These are phyloP conservation scores for Auxenochlorella pyrenoidosa DNA, from an alignment of 139 green algal genomes.

Conservation along the genomic window DNA sequence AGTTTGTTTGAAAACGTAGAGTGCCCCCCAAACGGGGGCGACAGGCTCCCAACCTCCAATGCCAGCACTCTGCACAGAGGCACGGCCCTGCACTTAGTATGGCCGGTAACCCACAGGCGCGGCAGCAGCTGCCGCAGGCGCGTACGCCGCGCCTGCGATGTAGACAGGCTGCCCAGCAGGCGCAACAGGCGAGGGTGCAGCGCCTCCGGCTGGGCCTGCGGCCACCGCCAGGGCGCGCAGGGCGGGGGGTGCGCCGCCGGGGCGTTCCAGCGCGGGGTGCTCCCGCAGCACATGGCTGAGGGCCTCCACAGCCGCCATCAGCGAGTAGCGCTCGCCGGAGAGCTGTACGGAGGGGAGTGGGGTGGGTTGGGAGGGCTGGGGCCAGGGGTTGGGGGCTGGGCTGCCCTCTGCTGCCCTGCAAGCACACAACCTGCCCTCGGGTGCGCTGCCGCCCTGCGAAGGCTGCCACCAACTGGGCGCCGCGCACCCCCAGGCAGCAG, in stretches of 20 bases:
- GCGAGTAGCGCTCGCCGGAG: neutral
- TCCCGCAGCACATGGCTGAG: conserved; percentile 21
- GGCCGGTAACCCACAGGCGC: neutral
- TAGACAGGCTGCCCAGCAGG: neutral
- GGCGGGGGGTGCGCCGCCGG: neutral
- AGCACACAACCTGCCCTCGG: neutral
- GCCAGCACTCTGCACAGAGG: no score
- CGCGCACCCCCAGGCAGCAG: neutral
- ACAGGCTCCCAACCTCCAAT: no score
- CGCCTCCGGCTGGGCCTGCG: neutral
- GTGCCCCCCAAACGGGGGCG: no score
- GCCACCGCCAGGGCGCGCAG: neutral
- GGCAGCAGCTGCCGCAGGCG: neutral
- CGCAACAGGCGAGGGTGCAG: no score
- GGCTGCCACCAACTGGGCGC: no score
- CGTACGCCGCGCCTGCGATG: neutral
- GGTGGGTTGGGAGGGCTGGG: neutral
- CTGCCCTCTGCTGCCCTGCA: neutral
- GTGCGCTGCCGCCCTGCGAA: no score
- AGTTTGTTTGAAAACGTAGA: no score
- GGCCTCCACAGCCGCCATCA: neutral
- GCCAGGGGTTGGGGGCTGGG: neutral
- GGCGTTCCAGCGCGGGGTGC: conserved; percentile 5
- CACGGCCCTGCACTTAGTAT: no score
- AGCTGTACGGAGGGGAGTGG: neutral